Percentiles rank a stretch among this genome's conserved stretches.
Evolutionary conservation across 2,329 filamentous ascomycete genomes (phyloP).

Genomic region (Monosporascus ibericus): DNA sequence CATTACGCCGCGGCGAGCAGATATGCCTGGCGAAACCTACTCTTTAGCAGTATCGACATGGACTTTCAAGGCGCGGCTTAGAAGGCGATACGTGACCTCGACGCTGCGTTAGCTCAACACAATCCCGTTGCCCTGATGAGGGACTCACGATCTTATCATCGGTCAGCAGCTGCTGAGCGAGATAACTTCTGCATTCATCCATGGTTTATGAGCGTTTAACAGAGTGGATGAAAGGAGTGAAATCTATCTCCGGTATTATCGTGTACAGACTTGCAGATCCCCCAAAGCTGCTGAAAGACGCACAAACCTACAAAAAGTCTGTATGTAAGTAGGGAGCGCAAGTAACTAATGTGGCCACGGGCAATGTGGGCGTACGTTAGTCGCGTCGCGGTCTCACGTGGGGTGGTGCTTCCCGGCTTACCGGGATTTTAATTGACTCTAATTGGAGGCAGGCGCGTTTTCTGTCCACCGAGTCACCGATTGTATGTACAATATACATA

Average conservation of each 20-base stretch:
- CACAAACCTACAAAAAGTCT: too few relatives aligned
- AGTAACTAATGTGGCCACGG: too few relatives aligned
- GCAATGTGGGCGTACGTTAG: background rate
- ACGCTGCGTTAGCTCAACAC: constrained; percentile 6
- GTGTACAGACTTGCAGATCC: constrained; percentile 1
- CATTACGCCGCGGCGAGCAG: background rate
- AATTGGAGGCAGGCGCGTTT: background rate
- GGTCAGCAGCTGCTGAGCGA: constrained; percentile 69
- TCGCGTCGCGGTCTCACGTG: constrained; percentile 28
- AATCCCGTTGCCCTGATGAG: background rate
- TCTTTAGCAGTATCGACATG: constrained; percentile 86
- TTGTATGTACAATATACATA: too few relatives aligned
- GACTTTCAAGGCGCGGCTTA: constrained; percentile 77
- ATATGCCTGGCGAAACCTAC: constrained; percentile 41
- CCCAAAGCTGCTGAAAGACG: too few relatives aligned
- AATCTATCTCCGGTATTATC: background rate
- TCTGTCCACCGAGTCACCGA: background rate
- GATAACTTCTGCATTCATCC: constrained; percentile 63
- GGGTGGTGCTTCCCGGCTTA: background rate
- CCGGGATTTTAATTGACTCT: background rate
- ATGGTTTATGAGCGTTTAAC: constrained; percentile 25
- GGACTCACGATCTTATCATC: constrained; percentile 56
- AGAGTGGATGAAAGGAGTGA: background rate
- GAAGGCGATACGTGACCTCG: constrained; percentile 78
- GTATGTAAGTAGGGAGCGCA: too few relatives aligned